Evolutionary conservation across 2,329 filamentous ascomycete genomes (phyloP), one percentile per base, ranked within the genome.

Genomic region (Chalara sp.): DNA sequence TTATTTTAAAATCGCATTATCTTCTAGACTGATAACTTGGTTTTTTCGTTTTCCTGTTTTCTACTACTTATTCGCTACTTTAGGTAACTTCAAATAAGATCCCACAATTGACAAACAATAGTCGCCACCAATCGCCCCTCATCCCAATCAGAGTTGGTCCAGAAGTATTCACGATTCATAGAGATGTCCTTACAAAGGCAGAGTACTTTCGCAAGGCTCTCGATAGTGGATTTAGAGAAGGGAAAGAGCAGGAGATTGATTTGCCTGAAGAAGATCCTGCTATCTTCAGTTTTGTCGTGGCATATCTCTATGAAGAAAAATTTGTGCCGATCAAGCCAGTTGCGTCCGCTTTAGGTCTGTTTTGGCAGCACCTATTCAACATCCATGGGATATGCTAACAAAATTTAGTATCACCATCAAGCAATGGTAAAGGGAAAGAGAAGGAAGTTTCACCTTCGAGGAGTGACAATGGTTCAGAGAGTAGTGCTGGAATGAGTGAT

Each of bases 221-320:
- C 6, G 71, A 71, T 52, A 74, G 75, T 35, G 63, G 66, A 30
- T 78, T 76, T 56, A 67, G 59, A 47, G 76, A 78, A 57, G 69
- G 72, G 2, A 66, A 65, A 21, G 66, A 70, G 12, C 72, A 76
- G 53, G 67, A 68, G 11, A 70, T 79, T 47, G 67, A 75, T 56
- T 63, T 79, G 1, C 74, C 73, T 0, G 75, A 78, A 51, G 75
- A 78, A 53, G 69, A 76, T 54, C 73, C 75, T 3, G 69, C 70
- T 49, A 70, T 75, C 44, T 78, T 79, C 53, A 72, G 75, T 51
- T 76, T 76, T 54, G 61, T 78, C 41, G 64, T 79, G 35, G 72
- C 73, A n/a, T 77, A 70, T 47, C 62, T 77, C 10, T 77, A 76
- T 55, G 74, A 77, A 55, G 69, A 67, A 21, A 69, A 63, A 49